Base-by-base conservation (phyloP, 148 eudicot genomes). In the Diospyros lotus region DNA sequence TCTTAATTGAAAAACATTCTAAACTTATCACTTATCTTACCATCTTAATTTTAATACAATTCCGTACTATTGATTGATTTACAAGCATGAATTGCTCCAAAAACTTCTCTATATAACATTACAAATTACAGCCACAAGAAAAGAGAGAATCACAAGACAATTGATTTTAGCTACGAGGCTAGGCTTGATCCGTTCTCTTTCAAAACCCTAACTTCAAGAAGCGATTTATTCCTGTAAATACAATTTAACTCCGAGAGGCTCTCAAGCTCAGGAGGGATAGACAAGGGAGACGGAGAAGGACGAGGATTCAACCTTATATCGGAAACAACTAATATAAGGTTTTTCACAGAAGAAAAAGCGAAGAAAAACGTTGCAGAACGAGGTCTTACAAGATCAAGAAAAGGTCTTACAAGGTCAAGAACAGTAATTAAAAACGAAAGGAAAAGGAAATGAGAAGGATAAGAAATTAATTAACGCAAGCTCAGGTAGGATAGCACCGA, bases 351-450 rank as follows among this genome's bases (percentile, higher is more conserved):
- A 71, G 3, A 50, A 17, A 64, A 38, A 56, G 10, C 1, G 55
- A 64, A 69, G 56, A 58, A 0, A 43, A 10, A 66, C 44, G 1
- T 69, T 5, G 55, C 7, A 9, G 40, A 0, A 38, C 1, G 38
- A 74, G 86, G 90, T 87, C 90, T 87, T 87, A 85, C 88, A 85
- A 85, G 88, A 84, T 82, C 86, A 85, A 85, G 88, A 85, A 85
- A 85, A 85, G 88, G 88, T 78, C 88, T 85, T 85, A 85, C 88
- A 85, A 85, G 88, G 88, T 85, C 88, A 85, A 15, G 18, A 61
- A 61, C 6, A 69, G 11, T 80, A 77, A 78, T 80, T 11, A 76
- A 6, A 6, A 9, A 8, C 18, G 15, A 71, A 52, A 15, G 54
- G 44, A 72, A 61, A 50, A 65, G 58, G 65, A 17, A 15, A 15